Evolutionary conservation across 1,139 yeast genomes (phyloP), one percentile per base, ranked within the genome.

Genomic region (Candida pseudocylindracea): DNA sequence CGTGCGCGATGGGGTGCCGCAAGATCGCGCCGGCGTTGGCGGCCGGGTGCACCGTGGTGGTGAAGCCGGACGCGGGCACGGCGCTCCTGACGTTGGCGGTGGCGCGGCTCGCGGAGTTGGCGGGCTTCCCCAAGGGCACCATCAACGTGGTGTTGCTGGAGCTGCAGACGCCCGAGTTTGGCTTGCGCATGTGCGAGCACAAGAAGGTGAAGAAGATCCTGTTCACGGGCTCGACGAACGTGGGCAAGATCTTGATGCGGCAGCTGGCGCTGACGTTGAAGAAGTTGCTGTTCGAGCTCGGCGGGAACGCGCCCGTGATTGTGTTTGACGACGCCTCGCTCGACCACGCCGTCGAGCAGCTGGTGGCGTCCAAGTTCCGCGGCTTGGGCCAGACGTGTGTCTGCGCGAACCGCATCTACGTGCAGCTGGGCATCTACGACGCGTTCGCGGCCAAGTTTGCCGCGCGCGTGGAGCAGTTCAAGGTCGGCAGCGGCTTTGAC

Each of bases 401-500:
- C 13, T 39, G 42, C 25, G 43, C 42, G 29, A 39, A 39, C 33
- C 36, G 39, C 27, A 27, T 40, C 24, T 40, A 39, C 33, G 38
- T 40, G 29, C 43, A 40, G 31, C 32, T 35, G 12, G 37, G 35
- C 11, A 34, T 40, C n/a, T 38, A 39, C 32, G 43, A 40, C 28
- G 29, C 35, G 24, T 40, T 40, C 12, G 36, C 38, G 12, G 28
- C 32, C 31, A 34, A 33, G 26, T 38, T 40, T 28, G 39, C 37
- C 13, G 39, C 34, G 7, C 35, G 33, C 28, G 42, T 81, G 25
- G 44, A 53, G 10, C 46, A 57, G 34, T 67, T 74, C 43, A 63
- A 57, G 36, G 56, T 81, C 35, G 95, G 95, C 10, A 68, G 72
- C 39, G 94, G 93, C 3, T 56, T 81, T 31, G 72, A 68, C 25